phyloP scores from a whole-genome alignment of 345 rosid species.

The Syzygium jambos region DNA sequence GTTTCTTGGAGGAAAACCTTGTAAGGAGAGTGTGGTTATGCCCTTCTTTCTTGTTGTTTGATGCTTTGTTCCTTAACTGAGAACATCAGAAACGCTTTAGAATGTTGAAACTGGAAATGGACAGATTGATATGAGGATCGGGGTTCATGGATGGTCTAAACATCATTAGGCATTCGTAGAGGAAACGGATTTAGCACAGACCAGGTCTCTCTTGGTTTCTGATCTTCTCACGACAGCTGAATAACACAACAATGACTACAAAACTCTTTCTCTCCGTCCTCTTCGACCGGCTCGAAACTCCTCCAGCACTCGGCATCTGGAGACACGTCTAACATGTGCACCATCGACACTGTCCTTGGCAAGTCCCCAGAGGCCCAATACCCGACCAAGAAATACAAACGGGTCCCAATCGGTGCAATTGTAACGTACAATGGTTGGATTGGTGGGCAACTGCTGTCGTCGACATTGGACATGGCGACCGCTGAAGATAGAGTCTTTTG shows the following conservation, averaged over 20 bases:
- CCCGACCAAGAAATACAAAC: conserved; percentile 33
- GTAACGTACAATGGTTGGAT: conserved; percentile 27
- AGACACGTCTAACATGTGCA: conserved; percentile 20
- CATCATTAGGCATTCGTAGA: neutral
- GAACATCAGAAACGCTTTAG: neutral
- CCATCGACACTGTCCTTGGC: conserved; percentile 22
- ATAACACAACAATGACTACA: conserved; percentile 45
- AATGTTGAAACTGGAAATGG: neutral
- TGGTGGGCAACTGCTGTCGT: conserved; percentile 8
- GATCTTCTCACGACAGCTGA: conserved; percentile 1
- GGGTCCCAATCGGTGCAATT: conserved; percentile 38
- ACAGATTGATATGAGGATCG: neutral
- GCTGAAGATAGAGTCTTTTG: conserved; percentile 12
- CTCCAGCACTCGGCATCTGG: conserved; percentile 21
- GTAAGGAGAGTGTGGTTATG: neutral
- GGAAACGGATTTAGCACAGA: neutral
- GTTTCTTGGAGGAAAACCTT: neutral
- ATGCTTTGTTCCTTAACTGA: neutral
- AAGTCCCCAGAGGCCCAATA: conserved; percentile 9
- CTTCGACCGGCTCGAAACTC: conserved; percentile 20
- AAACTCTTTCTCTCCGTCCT: conserved; percentile 27
- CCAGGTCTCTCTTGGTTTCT: neutral
- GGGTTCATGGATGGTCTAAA: neutral
- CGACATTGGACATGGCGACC: neutral
- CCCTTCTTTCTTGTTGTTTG: neutral